phyloP scores from a whole-genome alignment of 331 rosid species.

The Stylosanthes scabra region DNA sequence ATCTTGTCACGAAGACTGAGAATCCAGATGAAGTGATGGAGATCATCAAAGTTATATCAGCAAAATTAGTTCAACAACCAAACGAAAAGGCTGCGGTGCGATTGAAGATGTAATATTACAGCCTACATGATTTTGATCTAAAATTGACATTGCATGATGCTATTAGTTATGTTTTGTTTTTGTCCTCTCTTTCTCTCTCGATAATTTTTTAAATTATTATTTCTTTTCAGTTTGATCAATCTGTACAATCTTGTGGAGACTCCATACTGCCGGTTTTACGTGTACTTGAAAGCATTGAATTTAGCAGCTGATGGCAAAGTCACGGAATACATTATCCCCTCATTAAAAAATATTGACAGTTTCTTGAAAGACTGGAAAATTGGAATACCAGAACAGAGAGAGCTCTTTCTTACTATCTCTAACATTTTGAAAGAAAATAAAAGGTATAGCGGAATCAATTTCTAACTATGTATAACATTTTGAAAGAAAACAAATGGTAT shows the following conservation, averaged over 20 bases:
- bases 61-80: constrained; percentile 74
- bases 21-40: constrained; percentile 78
- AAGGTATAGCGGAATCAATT: constrained; percentile 61
- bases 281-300: constrained; percentile 76
- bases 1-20: constrained; percentile 77
- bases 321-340: constrained; percentile 71
- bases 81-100: constrained; percentile 84
- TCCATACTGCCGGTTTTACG: constrained; percentile 76
- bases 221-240: constrained; percentile 74
- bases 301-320: constrained; percentile 83
- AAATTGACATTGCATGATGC: neutral
- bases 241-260: constrained; percentile 86
- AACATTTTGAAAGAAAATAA: constrained; percentile 83
- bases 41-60: constrained; percentile 73
- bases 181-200: too few species aligned
- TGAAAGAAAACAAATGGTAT: constrained; percentile 88
- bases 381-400: constrained; percentile 74
- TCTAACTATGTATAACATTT: constrained; percentile 73
- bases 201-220: neutral
- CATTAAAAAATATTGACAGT: constrained; percentile 79
- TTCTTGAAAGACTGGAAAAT: constrained; percentile 94
- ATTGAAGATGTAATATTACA: constrained; percentile 69
- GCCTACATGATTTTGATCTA: constrained; percentile 4
- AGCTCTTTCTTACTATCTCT: constrained; percentile 73
- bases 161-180: neutral